phyloP scores from a whole-genome alignment of 805 yeast species.

The Sugiyamaella qingdaonensis region DNA sequence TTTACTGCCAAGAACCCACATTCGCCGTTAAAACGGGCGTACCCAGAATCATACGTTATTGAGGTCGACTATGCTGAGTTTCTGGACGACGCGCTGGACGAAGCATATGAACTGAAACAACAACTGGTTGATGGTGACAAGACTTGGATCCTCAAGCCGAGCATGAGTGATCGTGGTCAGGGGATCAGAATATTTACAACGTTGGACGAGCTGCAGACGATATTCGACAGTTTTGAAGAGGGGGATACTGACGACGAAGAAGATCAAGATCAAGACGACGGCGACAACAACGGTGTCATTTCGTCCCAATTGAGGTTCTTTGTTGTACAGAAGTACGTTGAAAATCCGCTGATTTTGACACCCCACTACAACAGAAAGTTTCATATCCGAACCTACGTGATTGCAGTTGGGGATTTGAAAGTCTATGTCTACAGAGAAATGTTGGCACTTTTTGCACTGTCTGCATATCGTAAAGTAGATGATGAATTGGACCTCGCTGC shows the following conservation, averaged over 20 bases:
- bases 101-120: constrained; percentile 79
- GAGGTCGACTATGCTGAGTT: constrained; percentile 96
- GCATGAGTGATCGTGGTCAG: constrained; percentile 96
- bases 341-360: constrained; percentile 60
- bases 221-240: constrained; percentile 84
- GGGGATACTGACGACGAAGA: constrained; percentile 60
- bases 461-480: constrained; percentile 40
- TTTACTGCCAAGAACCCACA: constrained; percentile 71
- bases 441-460: constrained; percentile 74
- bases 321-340: constrained; percentile 77
- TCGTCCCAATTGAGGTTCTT: constrained; percentile 88
- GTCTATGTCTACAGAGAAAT: constrained; percentile 80
- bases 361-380: constrained; percentile 68
- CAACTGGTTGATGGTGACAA: constrained; percentile 57
- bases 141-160: constrained; percentile 89
- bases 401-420: constrained; percentile 65
- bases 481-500: constrained; percentile 49
- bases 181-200: constrained; percentile 83
- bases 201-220: constrained; percentile 70
- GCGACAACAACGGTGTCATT: constrained; percentile 59
- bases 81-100: constrained; percentile 89
- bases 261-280: constrained; percentile 40
- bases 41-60: constrained; percentile 71
- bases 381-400: constrained; percentile 81
- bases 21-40: constrained; percentile 54